These are phyloP conservation scores for Diplodia sapinea DNA, from an alignment of 2,329 filamentous ascomycete species.

Conservation along the genomic window DNA sequence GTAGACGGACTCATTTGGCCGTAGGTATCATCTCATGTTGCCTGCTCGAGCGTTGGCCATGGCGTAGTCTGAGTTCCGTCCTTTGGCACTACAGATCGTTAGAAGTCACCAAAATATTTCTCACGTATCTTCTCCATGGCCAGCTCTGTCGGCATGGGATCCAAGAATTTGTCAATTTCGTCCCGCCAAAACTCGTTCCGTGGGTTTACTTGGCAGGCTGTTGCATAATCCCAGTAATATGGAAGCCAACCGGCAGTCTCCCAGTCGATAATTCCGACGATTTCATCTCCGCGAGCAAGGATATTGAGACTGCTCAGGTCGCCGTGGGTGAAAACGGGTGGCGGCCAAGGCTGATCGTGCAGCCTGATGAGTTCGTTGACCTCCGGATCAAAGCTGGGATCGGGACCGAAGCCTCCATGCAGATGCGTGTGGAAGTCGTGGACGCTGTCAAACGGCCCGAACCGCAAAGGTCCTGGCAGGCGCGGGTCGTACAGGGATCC, in stretches of 20 bases:
- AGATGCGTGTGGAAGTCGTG: conserved; percentile 49
- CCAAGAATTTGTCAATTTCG: conserved; percentile 46
- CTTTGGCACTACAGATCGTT: too few species aligned
- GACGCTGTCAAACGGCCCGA: conserved; percentile 45
- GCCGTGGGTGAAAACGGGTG: conserved; percentile 57
- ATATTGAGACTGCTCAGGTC: conserved; percentile 58
- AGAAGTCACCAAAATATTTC: conserved; percentile 24
- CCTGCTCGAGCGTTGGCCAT: too few species aligned
- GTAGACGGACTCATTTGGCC: too few species aligned
- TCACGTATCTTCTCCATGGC: conserved; percentile 50
- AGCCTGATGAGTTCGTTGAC: conserved; percentile 44
- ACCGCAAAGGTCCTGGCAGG: conserved; percentile 36
- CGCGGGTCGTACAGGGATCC: conserved; percentile 40
- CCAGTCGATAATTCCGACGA: conserved; percentile 57
- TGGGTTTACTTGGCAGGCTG: conserved; percentile 34
- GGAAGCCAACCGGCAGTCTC: conserved; percentile 57
- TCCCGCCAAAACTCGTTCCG: conserved; percentile 43
- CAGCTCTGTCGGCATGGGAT: conserved; percentile 46
- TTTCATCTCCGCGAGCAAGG: conserved; percentile 47
- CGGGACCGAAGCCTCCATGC: conserved; percentile 39
- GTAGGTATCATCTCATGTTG: too few species aligned
- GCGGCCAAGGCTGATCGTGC: conserved; percentile 47
- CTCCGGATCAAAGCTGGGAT: conserved; percentile 34
- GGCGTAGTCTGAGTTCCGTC: too few species aligned
- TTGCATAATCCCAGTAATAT: conserved; percentile 55